Base-by-base conservation (phyloP, 371 early-diverging fungal genomes). In the Parasitella parasitica region DNA sequence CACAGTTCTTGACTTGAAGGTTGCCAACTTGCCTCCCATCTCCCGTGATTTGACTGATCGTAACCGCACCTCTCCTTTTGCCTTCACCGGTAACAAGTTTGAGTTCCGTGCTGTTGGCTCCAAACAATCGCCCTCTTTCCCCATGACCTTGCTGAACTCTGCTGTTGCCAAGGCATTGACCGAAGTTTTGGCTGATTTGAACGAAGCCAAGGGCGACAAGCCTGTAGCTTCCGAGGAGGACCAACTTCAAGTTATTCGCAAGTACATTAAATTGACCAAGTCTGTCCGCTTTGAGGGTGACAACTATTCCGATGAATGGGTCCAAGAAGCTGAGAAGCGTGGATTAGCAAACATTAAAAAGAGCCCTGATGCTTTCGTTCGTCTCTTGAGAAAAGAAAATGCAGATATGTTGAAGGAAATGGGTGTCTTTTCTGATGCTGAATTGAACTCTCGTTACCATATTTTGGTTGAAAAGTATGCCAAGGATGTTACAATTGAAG, bases 21-120 rank as follows among this genome's bases (percentile, higher is more conserved):
- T 97, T 32, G 86, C 95, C 27, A 86, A 90, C 8, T 84, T 98
- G 48, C 97, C 99, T 61, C 80, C 78, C 69, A 95, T 98, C 71
- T 74, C 92, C 22, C 94, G 97, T 79, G 99, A 98, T 75, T 76
- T 96, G 76, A 97, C 98, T 18, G 99, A 98, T 76, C 94, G 99
- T 76, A 98, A 98, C 91, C 93, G 97, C 70, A 98, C 99, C 24
- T 97, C 97, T 51, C 97, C 99, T 30, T 97, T 98, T 67, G 99
- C 99, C 57, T 98, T 97, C 85, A 98, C 97, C 60, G 97, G 97
- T 59, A 97, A 98, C 93, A 98, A 98, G 87, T 97, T 98, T 67
- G 99, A 98, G 84, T 98, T 97, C 95, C 93, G 99, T 81, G 97
- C 97, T 61, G 97, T 97, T 35, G 99, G 99, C 35, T 93, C 99